Base-by-base conservation (phyloP, 2,329 filamentous ascomycete genomes). In the Raffaelea albimanens region DNA sequence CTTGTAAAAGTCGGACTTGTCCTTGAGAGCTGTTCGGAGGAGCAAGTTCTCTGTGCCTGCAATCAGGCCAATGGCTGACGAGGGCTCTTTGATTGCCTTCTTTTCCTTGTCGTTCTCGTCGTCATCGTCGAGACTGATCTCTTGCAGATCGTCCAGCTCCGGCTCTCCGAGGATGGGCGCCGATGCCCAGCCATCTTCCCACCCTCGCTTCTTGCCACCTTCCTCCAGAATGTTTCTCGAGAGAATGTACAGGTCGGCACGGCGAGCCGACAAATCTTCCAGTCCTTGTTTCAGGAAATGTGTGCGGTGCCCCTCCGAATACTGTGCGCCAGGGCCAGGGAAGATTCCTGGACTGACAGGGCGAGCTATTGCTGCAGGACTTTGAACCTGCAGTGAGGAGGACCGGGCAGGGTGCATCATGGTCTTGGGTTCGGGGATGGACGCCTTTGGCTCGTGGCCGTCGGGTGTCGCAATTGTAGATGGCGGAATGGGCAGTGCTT, bases 171-270 rank as follows among this genome's bases (percentile, higher is more conserved):
- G 58, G 2, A 73, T 64, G 0, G 75, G 72, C 8, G 82, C 74
- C 47, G 77, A 70, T 23, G 72, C 70, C 88, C 87, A 94, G 0
- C 84, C 87, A 53, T 87, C 79, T 45, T 71, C 77, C 90, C 89
- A 96, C 3, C 79, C 81, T 20, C 79, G 71, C 50, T 78, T 77
- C 58, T 78, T 80, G 2, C 87, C 90, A 42, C 88, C 67, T 43
- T 82, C 76, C 57, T 91, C 83, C 0, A 97, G 70, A 5, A 93
- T 77, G 52, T 86, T 87, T 47, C 91, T 76, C 9, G 88, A 90
- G 38, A 95, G 68, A 48, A 87, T 70, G 51, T 88, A 84, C 2
- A 97, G 72, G 58, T 95, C 88, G 5, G 87, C 91, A 57, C 91
- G 77, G 51, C 82, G 80, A 40, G 87, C 86, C 33, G 90, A 87